Percentiles rank a stretch among this genome's conserved stretches.
Evolutionary conservation across 768 basidiomycete genomes (phyloP).

Genomic region (Agrocybe pediades): DNA sequence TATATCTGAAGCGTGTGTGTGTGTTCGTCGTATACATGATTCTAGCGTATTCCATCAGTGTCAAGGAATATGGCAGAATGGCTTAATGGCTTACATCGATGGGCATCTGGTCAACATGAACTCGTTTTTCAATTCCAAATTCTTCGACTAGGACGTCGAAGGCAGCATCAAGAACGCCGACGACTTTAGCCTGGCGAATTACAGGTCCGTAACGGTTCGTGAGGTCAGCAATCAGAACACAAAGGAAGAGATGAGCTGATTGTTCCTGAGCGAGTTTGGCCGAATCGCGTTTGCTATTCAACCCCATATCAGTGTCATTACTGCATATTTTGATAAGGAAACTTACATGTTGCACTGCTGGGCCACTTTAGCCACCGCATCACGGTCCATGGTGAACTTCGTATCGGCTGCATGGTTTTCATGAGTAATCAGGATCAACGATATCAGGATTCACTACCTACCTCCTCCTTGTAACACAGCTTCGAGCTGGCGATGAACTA

Average conservation of each 20-base stretch:
- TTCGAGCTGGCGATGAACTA: conserved; percentile 96
- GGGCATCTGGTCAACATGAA: conserved; percentile 99
- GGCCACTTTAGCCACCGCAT: conserved; percentile 95
- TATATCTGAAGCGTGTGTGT: conserved; percentile 90
- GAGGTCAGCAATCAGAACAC: conserved; percentile 90
- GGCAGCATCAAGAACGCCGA: conserved; percentile 95
- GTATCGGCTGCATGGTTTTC: conserved; percentile 54
- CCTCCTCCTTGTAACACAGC: conserved; percentile 76
- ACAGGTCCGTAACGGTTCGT: conserved; percentile 96
- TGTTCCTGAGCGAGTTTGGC: conserved; percentile 94
- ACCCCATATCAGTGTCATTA: not conserved
- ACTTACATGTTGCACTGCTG: conserved; percentile 96
- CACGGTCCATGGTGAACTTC: conserved; percentile 97
- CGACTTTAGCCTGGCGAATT: conserved; percentile 91
- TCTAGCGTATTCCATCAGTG: too few relatives aligned
- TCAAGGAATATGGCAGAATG: too few relatives aligned
- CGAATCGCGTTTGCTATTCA: conserved; percentile 81
- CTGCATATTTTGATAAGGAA: conserved; percentile 1
- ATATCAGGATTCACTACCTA: conserved; percentile 32
- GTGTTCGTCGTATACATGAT: conserved; percentile 96
- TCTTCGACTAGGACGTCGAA: conserved; percentile 97
- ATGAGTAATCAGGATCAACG: conserved; percentile 7
- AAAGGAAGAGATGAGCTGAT: conserved; percentile 93
- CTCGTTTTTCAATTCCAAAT: conserved; percentile 98
- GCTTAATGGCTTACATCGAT: conserved; percentile 74